Evolutionary conservation across 441 rosid species (phyloP).

Genomic region (Raphanus hybrid): DNA sequence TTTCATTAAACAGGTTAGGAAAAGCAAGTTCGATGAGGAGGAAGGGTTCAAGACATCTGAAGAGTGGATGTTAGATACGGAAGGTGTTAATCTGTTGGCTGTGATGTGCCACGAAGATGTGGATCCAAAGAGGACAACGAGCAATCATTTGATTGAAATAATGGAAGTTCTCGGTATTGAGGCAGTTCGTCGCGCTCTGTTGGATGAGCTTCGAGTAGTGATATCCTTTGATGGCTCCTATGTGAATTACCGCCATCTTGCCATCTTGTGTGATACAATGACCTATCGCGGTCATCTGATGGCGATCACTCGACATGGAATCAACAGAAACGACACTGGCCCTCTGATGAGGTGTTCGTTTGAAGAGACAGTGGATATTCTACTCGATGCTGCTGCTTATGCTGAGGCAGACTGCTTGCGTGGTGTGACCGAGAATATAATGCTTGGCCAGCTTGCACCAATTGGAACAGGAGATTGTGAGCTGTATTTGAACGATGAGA

Average conservation of each 20-base stretch:
- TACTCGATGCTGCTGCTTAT: constrained; percentile 96
- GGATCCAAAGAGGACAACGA: constrained; percentile 91
- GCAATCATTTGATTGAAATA: constrained; percentile 96
- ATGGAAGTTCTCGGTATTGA: constrained; percentile 98
- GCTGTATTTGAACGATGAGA: constrained; percentile 91
- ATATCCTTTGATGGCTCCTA: constrained; percentile 98
- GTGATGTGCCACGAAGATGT: constrained; percentile 97
- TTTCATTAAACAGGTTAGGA: constrained; percentile 82
- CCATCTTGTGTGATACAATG: constrained; percentile 98
- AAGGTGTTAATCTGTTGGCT: constrained; percentile 98
- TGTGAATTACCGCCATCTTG: constrained; percentile 95
- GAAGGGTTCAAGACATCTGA: constrained; percentile 83
- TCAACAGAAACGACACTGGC: constrained; percentile 95
- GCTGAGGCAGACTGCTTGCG: constrained; percentile 86
- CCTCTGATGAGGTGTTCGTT: constrained; percentile 99
- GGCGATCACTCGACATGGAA: constrained; percentile 99
- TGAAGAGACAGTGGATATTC: constrained; percentile 98
- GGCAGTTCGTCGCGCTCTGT: constrained; percentile 90
- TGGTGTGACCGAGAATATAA: constrained; percentile 98
- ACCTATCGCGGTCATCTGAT: constrained; percentile 98
- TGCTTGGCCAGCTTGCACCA: constrained; percentile 98
- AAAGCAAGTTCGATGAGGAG: constrained; percentile 79
- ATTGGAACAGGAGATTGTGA: constrained; percentile 94
- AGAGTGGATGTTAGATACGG: constrained; percentile 99
- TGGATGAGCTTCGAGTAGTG: constrained; percentile 95